A percentile compares a stretch with the other conserved stretches of the same genome.
Conservation (phyloP, 805 yeast genomes). For the Blastobotrys robertii region DNA sequence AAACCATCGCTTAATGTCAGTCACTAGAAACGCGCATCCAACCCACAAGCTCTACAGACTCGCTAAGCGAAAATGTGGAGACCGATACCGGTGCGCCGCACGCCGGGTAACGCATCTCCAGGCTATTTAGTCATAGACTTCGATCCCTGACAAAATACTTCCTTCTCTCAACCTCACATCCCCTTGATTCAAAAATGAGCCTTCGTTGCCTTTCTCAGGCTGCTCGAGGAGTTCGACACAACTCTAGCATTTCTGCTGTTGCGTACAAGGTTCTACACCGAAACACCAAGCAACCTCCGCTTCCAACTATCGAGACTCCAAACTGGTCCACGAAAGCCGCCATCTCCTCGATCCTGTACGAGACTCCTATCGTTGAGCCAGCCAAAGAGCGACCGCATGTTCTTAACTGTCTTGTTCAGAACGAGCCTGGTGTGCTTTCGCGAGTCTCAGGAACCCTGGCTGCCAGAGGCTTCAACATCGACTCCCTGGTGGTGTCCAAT, state of each 20-base stretch:
- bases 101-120: not conserved
- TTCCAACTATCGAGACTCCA: conserved; percentile 90
- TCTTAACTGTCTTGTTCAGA: conserved; percentile 92
- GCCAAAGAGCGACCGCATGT: conserved; percentile 78
- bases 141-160: not conserved
- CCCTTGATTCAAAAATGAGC: not conserved
- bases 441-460: conserved; percentile 92
- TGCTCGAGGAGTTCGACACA: conserved; percentile 3
- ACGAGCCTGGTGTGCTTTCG: conserved; percentile 96
- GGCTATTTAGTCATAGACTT: not conserved
- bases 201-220: not conserved
- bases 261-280: conserved; percentile 90
- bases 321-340: conserved; percentile 95
- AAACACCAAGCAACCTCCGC: conserved; percentile 75
- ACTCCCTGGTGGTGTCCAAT: conserved; percentile 90
- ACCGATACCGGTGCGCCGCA: not conserved
- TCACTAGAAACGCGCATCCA: no score
- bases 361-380: conserved; percentile 54
- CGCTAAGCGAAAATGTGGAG: no score
- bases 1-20: no score
- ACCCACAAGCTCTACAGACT: no score
- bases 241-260: conserved; percentile 74
- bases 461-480: conserved; percentile 97
- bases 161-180: not conserved
- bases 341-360: conserved; percentile 88